Percentiles rank a stretch among this genome's conserved stretches.
phyloP scores from a whole-genome alignment of 2,329 filamentous ascomycete genomes.

The Colletotrichum paranaense region DNA sequence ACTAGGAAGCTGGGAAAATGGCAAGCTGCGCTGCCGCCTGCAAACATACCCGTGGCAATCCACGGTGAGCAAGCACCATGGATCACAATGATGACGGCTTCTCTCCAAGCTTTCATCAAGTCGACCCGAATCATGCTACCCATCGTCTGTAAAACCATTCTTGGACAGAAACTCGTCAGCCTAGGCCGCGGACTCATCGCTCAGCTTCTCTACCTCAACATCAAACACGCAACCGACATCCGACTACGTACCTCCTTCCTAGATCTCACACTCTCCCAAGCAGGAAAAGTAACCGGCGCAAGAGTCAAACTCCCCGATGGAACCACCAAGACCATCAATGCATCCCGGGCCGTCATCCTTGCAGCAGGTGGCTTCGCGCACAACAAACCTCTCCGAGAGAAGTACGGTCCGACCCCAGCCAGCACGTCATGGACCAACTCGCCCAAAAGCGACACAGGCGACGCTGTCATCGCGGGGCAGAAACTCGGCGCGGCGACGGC shows the following conservation, averaged over 20 bases:
- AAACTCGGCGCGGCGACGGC: slow-evolving; percentile 41
- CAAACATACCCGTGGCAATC: slow-evolving; percentile 30
- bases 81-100: slow-evolving; percentile 7
- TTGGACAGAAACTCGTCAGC: slow-evolving; percentile 36
- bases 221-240: slow-evolving; percentile 27
- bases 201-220: slow-evolving; percentile 39
- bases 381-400: slow-evolving; percentile 44
- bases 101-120: background rate
- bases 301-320: slow-evolving; percentile 35
- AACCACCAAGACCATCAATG: slow-evolving; percentile 38
- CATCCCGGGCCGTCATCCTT: slow-evolving; percentile 45
- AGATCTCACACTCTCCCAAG: slow-evolving; percentile 28
- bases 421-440: slow-evolving; percentile 42
- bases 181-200: slow-evolving; percentile 41
- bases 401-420: slow-evolving; percentile 37
- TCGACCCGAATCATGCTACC: slow-evolving; percentile 18
- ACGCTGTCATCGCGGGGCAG: slow-evolving; percentile 37
- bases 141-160: slow-evolving; percentile 13
- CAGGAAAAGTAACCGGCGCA: slow-evolving; percentile 40
- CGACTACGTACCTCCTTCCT: slow-evolving; percentile 21
- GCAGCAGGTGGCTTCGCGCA: slow-evolving; percentile 49
- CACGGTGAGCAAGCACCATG: slow-evolving; percentile 27
- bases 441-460: slow-evolving; percentile 42
- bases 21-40: slow-evolving; percentile 35
- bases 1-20: slow-evolving; percentile 41